Percentiles rank a stretch among this genome's conserved stretches.
phyloP scores from a whole-genome alignment of 192 early-diverging fungal species.

The Umbelopsis isabellina region DNA sequence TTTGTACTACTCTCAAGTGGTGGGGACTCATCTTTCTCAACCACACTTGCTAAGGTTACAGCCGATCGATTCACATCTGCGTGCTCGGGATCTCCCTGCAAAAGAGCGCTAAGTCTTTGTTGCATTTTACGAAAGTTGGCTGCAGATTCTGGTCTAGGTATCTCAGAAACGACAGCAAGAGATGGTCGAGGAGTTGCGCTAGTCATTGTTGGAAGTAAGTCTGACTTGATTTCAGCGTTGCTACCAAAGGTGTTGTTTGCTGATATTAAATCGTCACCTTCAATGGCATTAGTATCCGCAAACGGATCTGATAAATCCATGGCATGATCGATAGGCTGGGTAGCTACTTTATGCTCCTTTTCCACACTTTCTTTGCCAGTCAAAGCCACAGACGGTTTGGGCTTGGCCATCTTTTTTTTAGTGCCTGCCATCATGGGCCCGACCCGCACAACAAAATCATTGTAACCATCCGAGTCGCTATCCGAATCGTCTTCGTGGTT shows the following conservation, averaged over 20 bases:
- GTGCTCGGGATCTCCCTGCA: not conserved
- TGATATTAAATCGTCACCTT: not conserved
- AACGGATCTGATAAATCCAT: not conserved
- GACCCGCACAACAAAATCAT: constrained; percentile 11
- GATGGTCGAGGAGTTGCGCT: not conserved
- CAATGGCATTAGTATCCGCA: constrained; percentile 6
- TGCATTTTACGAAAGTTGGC: constrained; percentile 13
- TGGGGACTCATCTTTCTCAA: no score
- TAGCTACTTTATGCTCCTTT: not conserved
- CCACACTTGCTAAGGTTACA: no score
- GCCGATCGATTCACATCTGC: no score
- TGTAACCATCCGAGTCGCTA: constrained; percentile 5
- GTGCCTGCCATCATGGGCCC: not conserved
- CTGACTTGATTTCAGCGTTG: not conserved
- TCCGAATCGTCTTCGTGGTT: not conserved
- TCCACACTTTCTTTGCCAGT: not conserved
- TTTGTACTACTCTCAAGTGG: not conserved
- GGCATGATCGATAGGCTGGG: not conserved
- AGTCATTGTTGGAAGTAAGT: not conserved
- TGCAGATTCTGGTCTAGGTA: not conserved
- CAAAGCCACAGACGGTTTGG: not conserved
- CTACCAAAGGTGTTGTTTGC: no score
- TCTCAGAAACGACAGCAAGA: not conserved
- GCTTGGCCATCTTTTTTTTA: not conserved
- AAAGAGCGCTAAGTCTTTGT: not conserved